Evolutionary conservation across 2,329 filamentous ascomycete genomes (phyloP).

Genomic region (Pyrenophora teres): DNA sequence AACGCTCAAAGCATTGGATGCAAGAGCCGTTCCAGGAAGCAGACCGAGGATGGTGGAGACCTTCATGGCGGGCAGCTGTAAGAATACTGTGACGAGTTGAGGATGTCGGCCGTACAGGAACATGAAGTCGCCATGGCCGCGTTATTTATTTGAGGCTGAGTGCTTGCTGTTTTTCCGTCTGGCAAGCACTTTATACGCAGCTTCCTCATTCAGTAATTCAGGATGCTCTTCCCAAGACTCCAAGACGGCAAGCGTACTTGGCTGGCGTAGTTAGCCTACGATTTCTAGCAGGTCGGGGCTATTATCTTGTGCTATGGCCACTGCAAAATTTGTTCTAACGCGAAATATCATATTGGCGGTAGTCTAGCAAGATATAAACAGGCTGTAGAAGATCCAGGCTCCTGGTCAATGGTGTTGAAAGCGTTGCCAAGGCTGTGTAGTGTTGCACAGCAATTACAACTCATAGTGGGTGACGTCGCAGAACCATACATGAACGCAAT

Average conservation of each 20-base stretch:
- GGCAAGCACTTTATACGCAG: slow-evolving; percentile 6
- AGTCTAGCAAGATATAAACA: not conserved
- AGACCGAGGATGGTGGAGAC: slow-evolving; percentile 31
- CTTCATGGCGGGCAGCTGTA: slow-evolving; percentile 27
- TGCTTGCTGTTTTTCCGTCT: slow-evolving; percentile 3
- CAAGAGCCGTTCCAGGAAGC: slow-evolving; percentile 31
- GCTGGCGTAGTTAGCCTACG: slow-evolving; percentile 19
- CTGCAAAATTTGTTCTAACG: slow-evolving; percentile 1
- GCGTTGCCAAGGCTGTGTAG: slow-evolving; percentile 12
- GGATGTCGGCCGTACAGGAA: slow-evolving; percentile 10
- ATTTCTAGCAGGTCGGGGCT: slow-evolving; percentile 26
- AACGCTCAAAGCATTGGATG: slow-evolving; percentile 35
- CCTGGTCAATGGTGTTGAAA: slow-evolving; percentile 12
- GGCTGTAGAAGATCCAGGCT: slow-evolving; percentile 4
- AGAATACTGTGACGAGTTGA: slow-evolving; percentile 3
- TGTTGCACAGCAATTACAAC: not conserved
- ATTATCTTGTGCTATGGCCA: slow-evolving; percentile 20
- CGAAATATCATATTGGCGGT: not conserved
- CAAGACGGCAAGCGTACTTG: slow-evolving; percentile 27
- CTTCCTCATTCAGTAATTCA: slow-evolving; percentile 18
- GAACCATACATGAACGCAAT: too few species aligned
- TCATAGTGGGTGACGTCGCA: not conserved
- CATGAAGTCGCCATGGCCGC: not conserved
- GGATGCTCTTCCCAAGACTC: slow-evolving; percentile 11
- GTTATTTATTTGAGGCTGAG: slow-evolving; percentile 11